A percentile compares a stretch with the other conserved stretches of the same genome.
These are phyloP conservation scores for Cryptococcus maquisensis DNA, from an alignment of 1,284 basidiomycete species.

Conservation along the genomic window DNA sequence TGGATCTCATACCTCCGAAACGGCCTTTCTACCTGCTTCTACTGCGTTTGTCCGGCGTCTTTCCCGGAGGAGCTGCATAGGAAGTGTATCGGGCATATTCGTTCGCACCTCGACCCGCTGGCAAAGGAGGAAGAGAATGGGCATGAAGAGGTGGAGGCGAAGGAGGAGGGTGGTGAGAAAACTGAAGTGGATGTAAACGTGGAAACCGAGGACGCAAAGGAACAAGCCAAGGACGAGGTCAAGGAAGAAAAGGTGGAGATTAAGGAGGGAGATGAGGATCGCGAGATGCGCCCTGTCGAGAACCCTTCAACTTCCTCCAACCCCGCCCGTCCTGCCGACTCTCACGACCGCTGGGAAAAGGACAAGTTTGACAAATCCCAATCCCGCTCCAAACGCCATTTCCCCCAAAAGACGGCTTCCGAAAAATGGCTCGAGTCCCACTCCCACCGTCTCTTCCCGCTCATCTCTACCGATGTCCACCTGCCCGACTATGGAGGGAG, in stretches of 20 bases:
- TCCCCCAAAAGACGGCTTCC: constrained; percentile 54
- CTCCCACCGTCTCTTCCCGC: constrained; percentile 48
- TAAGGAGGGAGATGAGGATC: constrained; percentile 50
- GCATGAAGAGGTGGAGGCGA: constrained; percentile 10
- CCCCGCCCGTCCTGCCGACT: neutral
- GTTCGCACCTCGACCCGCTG: constrained; percentile 49
- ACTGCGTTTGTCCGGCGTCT: constrained; percentile 85
- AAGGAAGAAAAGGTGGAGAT: constrained; percentile 23
- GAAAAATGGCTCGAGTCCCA: constrained; percentile 82
- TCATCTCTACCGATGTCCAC: constrained; percentile 13
- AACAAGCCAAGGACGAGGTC: constrained; percentile 50
- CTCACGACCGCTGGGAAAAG: neutral
- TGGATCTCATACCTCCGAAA: constrained; percentile 40
- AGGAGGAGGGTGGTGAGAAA: constrained; percentile 4
- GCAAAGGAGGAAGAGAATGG: constrained; percentile 44
- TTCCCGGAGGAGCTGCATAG: constrained; percentile 89
- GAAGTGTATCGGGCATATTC: constrained; percentile 84
- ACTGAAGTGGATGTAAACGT: constrained; percentile 14
- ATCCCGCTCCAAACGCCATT: constrained; percentile 9
- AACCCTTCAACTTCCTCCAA: neutral
- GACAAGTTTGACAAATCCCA: neutral
- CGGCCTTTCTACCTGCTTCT: constrained; percentile 62
- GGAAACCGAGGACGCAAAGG: constrained; percentile 37
- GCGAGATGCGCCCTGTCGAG: constrained; percentile 58
- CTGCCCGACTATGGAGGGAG: constrained; percentile 74